Evolutionary conservation across 441 rosid genomes (phyloP).

Genomic region (Pelargonium australe): DNA sequence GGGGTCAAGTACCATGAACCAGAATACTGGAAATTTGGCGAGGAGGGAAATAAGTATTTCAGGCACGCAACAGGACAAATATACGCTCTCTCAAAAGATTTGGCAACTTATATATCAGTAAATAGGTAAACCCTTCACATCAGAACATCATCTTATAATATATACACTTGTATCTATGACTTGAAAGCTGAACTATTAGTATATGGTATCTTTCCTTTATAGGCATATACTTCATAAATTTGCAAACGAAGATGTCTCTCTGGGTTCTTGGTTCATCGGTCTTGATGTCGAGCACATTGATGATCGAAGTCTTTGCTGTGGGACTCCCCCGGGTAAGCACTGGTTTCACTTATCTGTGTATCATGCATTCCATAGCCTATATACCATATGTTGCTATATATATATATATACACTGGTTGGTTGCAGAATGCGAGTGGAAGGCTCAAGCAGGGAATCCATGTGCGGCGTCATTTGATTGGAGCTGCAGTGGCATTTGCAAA

Average conservation of each 20-base stretch:
- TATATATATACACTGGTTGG: too few relatives aligned
- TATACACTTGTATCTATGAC: background rate
- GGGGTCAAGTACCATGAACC: constrained; percentile 87
- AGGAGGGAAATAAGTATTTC: constrained; percentile 83
- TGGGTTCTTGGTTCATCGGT: constrained; percentile 96
- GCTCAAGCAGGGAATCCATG: constrained; percentile 92
- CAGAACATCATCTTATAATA: background rate
- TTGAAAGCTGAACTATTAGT: background rate
- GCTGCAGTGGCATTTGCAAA: constrained; percentile 86
- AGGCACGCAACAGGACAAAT: constrained; percentile 88
- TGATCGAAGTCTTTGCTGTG: constrained; percentile 88
- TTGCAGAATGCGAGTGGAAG: constrained; percentile 86
- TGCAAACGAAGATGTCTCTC: constrained; percentile 86
- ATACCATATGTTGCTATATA: too few relatives aligned
- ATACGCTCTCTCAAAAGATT: constrained; percentile 77
- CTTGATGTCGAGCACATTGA: constrained; percentile 91
- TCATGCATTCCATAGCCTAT: too few relatives aligned
- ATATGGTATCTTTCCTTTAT: constrained; percentile 11
- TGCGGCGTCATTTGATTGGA: constrained; percentile 92
- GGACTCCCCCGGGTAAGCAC: constrained; percentile 66
- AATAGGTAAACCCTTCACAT: constrained; percentile 37
- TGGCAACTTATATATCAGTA: constrained; percentile 76
- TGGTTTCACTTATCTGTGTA: background rate
- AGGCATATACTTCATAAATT: constrained; percentile 74
- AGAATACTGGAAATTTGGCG: constrained; percentile 91